Evolutionary conservation across 2,329 filamentous ascomycete species (phyloP).

Genomic region (Botrytis sinoallii): DNA sequence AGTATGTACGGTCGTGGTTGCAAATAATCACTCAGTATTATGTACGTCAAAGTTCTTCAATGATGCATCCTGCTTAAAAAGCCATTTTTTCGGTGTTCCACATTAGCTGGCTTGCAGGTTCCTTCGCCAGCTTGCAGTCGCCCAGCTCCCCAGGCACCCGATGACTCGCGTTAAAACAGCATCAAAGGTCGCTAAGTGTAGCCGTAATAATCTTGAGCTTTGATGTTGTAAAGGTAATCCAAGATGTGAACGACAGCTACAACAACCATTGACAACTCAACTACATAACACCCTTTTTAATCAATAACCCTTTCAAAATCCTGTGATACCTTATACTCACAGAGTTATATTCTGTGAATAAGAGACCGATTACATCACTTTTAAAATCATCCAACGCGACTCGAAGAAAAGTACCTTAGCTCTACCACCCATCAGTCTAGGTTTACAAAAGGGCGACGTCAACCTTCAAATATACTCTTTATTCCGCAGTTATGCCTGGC

Average conservation of each 20-base stretch:
- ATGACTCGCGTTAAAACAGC: constrained; percentile 20
- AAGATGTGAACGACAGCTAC: constrained; percentile 17
- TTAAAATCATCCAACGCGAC: neutral
- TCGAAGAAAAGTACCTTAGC: constrained; percentile 1
- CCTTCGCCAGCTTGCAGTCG: constrained; percentile 5
- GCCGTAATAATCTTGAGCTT: constrained; percentile 18
- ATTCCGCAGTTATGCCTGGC: constrained; percentile 56
- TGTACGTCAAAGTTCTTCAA: neutral
- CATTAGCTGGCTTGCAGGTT: neutral
- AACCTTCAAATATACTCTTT: constrained; percentile 23
- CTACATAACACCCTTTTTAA: constrained; percentile 2
- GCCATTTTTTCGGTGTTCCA: neutral
- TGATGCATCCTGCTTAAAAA: neutral
- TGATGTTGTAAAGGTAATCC: constrained; percentile 18
- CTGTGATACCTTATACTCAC: neutral
- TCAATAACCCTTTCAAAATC: neutral
- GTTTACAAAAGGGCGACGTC: constrained; percentile 33
- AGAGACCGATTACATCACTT: neutral
- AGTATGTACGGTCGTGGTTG: neutral
- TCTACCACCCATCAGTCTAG: constrained; percentile 17
- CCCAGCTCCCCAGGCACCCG: constrained; percentile 19
- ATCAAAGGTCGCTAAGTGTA: constrained; percentile 1
- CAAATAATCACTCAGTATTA: neutral
- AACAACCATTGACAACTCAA: constrained; percentile 15
- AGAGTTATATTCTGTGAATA: neutral